Base-by-base conservation (phyloP, 805 yeast species). In the Teunomyces atbi region DNA sequence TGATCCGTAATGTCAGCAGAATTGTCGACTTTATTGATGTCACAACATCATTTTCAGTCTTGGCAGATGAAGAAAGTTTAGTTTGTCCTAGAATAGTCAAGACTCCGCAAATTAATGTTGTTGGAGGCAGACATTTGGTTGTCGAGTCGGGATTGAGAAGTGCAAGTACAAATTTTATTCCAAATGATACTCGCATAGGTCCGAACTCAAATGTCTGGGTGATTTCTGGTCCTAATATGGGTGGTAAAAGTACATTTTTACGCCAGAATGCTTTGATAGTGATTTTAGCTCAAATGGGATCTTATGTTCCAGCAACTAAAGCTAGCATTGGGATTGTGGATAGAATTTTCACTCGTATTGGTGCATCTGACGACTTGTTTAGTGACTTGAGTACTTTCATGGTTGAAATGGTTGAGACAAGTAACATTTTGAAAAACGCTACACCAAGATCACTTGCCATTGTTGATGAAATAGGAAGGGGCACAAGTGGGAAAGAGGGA, bases 121-220 rank as follows among this genome's bases (percentile, higher is more conserved):
- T 58, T 1, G 77, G 73, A 1, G 98, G 98, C 0, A 71, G 97
- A 26, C 98, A 94, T 62, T 59, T 88, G 11, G 90, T 89, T 12
- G 98, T 92, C 2, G 97, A 92, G 58, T 79, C 82, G 28, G 88
- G 89, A 1, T 67, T 87, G 45, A 73, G 68, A 39, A 61, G 68
- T 1, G 66, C 68, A 19, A 79, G 83, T 1, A 65, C 59, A 12
- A 68, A 71, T 45, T 85, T 84, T 49, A 71, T 60, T 58, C 75
- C 53, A 32, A 82, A 50, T 74, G 71, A 71, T 43, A 63, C 73
- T 1, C 19, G 29, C 1, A 43, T 73, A 3, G 62, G 67, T 1
- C 52, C 46, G 20, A 47, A 5, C 38, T 57, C 52, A 45, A 51
- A 12, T 43, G 39, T 47, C 26, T 61, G 52, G 61, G 62, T 42